Conservation (phyloP, 2,329 filamentous ascomycete genomes). For the Arthrinium phaeospermum region DNA sequence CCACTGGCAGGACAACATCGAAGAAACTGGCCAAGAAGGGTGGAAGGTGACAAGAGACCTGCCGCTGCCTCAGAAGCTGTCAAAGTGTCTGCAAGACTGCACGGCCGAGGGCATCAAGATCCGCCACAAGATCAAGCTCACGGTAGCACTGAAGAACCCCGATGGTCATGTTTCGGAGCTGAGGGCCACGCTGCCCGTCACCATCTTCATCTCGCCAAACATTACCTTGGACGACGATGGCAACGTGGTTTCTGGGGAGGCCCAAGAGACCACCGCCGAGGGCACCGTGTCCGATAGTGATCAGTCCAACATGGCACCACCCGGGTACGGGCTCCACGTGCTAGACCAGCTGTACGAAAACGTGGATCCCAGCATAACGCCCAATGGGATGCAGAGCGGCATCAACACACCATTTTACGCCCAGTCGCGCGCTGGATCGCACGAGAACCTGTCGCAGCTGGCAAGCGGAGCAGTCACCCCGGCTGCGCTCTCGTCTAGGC, state of each 20-base stretch:
- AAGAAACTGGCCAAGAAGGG: conserved; percentile 70
- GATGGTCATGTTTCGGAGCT: conserved; percentile 94
- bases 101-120: conserved; percentile 90
- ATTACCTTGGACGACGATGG: conserved; percentile 88
- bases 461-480: conserved; percentile 52
- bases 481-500: conserved; percentile 64
- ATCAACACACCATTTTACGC: conserved; percentile 80
- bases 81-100: conserved; percentile 86
- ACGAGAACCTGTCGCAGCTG: conserved; percentile 76
- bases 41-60: conserved; percentile 66
- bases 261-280: conserved; percentile 51
- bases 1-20: conserved; percentile 72
- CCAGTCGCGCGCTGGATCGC: conserved; percentile 75
- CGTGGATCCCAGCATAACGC: conserved; percentile 76
- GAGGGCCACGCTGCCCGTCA: conserved; percentile 86
- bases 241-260: conserved; percentile 70
- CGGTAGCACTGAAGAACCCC: conserved; percentile 89
- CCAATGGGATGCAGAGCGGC: conserved; percentile 70
- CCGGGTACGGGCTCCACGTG: conserved; percentile 87
- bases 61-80: conserved; percentile 81
- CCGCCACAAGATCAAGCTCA: conserved; percentile 89
- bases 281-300: conserved; percentile 51
- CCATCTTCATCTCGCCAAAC: conserved; percentile 94
- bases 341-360: conserved; percentile 92
- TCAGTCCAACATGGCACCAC: conserved; percentile 76